Conservation (phyloP, 345 rosid genomes). For the Gynandropsis gynandra region DNA sequence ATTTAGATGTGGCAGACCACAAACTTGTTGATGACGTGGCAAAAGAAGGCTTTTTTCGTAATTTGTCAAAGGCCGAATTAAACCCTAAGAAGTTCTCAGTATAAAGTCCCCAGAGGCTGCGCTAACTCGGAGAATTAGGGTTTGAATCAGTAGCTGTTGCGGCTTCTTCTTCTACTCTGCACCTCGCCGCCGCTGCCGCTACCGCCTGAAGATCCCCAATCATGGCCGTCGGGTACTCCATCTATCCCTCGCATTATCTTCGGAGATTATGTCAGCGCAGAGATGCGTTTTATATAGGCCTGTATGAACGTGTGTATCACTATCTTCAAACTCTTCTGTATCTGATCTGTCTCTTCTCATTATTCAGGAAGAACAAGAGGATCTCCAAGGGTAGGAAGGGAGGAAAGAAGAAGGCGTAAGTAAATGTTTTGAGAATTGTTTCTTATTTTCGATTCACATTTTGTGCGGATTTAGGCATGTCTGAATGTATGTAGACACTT, state of each 20-base stretch:
- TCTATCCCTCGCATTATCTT: not conserved
- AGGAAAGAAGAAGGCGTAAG: conserved; percentile 95
- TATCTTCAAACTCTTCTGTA: not conserved
- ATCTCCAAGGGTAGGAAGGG: conserved; percentile 98
- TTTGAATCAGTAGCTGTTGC: conserved; percentile 5
- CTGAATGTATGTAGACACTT: no score
- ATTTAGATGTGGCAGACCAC: no score
- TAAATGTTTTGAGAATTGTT: not conserved
- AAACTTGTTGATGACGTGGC: no score
- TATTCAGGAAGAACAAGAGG: conserved; percentile 80
- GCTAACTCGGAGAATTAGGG: not conserved
- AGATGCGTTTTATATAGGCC: not conserved
- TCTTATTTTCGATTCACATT: not conserved
- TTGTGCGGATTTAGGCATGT: not conserved
- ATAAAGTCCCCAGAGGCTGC: not conserved
- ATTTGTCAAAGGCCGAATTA: no score
- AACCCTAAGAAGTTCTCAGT: no score
- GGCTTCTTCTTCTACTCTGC: not conserved
- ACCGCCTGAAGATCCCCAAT: conserved; percentile 2
- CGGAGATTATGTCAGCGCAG: not conserved
- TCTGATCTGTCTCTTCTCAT: not conserved
- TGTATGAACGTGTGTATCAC: not conserved
- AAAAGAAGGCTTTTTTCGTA: no score
- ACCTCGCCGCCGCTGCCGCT: conserved; percentile 9
- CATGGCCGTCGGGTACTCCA: conserved; percentile 33